These are phyloP conservation scores for Hypoxylon sp. DNA, from an alignment of 2,329 filamentous ascomycete genomes.

Conservation along the genomic window DNA sequence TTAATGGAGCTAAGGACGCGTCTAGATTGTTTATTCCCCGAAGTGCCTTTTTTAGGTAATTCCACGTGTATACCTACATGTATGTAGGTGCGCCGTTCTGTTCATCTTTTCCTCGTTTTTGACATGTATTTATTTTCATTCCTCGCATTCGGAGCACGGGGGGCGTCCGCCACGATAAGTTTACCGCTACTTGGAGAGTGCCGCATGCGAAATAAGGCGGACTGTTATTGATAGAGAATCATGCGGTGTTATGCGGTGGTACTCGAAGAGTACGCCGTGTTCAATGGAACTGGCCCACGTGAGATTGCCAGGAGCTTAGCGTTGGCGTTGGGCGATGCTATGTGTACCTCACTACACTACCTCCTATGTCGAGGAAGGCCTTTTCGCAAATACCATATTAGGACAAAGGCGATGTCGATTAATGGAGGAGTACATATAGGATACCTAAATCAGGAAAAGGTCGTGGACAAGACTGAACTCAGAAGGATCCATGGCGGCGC, in stretches of 20 bases:
- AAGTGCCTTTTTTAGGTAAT: background rate
- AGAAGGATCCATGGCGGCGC: slow-evolving; percentile 22
- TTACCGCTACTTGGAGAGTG: background rate
- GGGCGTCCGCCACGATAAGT: slow-evolving; percentile 2
- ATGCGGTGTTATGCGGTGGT: slow-evolving; percentile 40
- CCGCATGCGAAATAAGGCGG: slow-evolving; percentile 19
- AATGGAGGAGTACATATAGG: slow-evolving; percentile 32
- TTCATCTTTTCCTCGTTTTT: too few species aligned
- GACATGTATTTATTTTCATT: background rate
- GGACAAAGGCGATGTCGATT: slow-evolving; percentile 27
- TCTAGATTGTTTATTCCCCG: background rate
- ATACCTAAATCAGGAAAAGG: slow-evolving; percentile 30
- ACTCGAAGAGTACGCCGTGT: slow-evolving; percentile 28
- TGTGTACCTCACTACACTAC: too few species aligned
- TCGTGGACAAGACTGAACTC: slow-evolving; percentile 17
- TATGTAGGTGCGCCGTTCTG: background rate
- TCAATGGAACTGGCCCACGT: slow-evolving; percentile 39
- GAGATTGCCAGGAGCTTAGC: slow-evolving; percentile 30
- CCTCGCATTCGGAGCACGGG: slow-evolving; percentile 6
- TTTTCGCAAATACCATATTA: slow-evolving; percentile 33
- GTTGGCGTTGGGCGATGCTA: slow-evolving; percentile 26
- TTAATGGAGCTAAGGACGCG: slow-evolving; percentile 1
- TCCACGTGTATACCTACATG: background rate
- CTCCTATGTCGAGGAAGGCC: too few species aligned
- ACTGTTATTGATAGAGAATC: slow-evolving; percentile 20